Percentiles rank a stretch among this genome's conserved stretches.
These are phyloP conservation scores for Tricholomella constricta DNA, from an alignment of 768 basidiomycete species.

Conservation along the genomic window DNA sequence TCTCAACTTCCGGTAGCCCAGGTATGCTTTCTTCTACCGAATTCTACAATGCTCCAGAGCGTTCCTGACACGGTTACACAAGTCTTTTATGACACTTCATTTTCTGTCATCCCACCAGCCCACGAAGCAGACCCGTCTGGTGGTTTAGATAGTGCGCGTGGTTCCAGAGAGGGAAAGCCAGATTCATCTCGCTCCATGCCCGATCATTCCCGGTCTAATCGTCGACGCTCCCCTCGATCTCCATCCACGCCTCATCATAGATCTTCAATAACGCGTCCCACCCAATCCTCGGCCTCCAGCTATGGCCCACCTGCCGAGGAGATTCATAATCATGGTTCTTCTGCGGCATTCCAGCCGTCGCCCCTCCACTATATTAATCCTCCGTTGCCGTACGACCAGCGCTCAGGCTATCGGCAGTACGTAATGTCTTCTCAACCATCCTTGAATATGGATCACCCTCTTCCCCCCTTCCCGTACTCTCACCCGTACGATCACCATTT, in stretches of 20 bases:
- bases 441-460: conserved; percentile 36
- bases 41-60: conserved; percentile 20
- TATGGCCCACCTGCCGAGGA: conserved; percentile 22
- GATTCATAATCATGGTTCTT: conserved; percentile 14
- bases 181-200: conserved; percentile 22
- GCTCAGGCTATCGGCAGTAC: conserved; percentile 45
- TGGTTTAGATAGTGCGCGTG: conserved; percentile 17
- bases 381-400: conserved; percentile 33
- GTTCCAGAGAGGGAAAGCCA: conserved; percentile 23
- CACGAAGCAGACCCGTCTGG: conserved; percentile 10
- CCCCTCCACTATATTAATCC: conserved; percentile 29
- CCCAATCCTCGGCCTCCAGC: conserved; percentile 15
- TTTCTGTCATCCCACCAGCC: conserved; percentile 18
- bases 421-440: conserved; percentile 45
- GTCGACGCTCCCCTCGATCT: conserved; percentile 27
- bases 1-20: conserved; percentile 14
- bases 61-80: conserved; percentile 7
- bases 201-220: conserved; percentile 24
- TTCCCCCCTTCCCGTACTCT: conserved; percentile 35
- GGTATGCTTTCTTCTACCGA: conserved; percentile 27
- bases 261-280: conserved; percentile 14
- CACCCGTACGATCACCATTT: conserved; percentile 37
- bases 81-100: conserved; percentile 30
- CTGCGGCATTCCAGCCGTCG: conserved; percentile 23
- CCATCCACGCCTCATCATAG: conserved; percentile 18